Conservation (phyloP, 192 early-diverging fungal species). For the Phycomyces nitens region DNA sequence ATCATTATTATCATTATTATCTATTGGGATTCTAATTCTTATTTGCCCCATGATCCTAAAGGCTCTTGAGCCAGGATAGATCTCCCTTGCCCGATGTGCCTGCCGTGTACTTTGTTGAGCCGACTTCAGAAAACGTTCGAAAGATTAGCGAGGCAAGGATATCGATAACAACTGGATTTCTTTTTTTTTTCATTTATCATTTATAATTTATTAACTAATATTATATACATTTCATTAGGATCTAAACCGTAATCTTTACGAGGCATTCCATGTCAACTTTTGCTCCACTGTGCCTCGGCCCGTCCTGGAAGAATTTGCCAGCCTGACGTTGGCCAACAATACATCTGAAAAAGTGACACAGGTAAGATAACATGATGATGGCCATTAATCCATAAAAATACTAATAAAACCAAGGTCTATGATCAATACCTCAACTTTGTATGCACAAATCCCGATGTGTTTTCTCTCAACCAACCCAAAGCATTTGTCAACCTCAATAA, state of each 20-base stretch:
- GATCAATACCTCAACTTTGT: conserved; percentile 98
- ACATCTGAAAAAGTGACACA: conserved; percentile 81
- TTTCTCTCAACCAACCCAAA: conserved; percentile 80
- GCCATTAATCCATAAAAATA: conserved; percentile 35
- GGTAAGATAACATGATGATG: conserved; percentile 31
- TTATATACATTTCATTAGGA: too few species aligned
- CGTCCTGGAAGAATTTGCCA: conserved; percentile 90
- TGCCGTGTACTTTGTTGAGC: conserved; percentile 93
- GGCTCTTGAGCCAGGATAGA: conserved; percentile 78
- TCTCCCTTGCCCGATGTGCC: conserved; percentile 94
- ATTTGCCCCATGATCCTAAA: too few species aligned
- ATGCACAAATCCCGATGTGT: conserved; percentile 88
- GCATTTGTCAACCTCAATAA: conserved; percentile 83
- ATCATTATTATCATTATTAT: too few species aligned
- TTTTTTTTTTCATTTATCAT: too few species aligned
- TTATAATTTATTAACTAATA: too few species aligned
- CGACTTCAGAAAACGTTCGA: conserved; percentile 81
- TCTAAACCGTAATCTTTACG: conserved; percentile 85
- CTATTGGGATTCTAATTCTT: too few species aligned
- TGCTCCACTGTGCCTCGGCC: conserved; percentile 79
- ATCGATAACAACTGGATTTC: too few species aligned
- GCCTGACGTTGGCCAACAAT: conserved; percentile 70
- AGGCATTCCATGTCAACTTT: conserved; percentile 96
- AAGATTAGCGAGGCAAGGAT: conserved; percentile 71
- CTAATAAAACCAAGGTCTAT: conserved; percentile 73